These are phyloP conservation scores for Oldenlandia corymbosa DNA, from an alignment of 257 asterid genomes.

Conservation along the genomic window DNA sequence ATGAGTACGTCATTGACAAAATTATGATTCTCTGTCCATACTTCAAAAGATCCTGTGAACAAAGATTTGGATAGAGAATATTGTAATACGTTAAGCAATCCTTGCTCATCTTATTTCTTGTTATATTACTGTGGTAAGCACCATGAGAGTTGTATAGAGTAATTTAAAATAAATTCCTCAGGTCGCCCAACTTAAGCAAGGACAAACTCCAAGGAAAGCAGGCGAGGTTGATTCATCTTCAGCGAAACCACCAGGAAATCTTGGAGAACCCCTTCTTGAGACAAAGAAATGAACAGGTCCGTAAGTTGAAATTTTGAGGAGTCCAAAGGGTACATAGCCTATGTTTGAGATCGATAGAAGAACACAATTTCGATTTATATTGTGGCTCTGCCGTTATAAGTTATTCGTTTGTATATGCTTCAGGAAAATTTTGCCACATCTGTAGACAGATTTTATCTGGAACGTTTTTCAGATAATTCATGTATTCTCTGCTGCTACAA, in stretches of 20 bases:
- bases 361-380: background rate
- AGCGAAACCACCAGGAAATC: constrained; percentile 24
- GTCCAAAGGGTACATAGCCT: background rate
- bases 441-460: background rate
- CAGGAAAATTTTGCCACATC: background rate
- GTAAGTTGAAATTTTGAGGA: background rate
- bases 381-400: background rate
- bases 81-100: background rate
- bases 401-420: background rate
- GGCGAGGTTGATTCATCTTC: constrained; percentile 34
- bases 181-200: constrained; percentile 58
- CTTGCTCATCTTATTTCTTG: background rate
- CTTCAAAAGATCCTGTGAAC: background rate
- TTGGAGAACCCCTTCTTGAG: constrained; percentile 37
- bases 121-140: background rate
- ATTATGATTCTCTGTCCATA: background rate
- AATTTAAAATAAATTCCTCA: constrained; percentile 26
- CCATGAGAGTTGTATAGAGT: background rate
- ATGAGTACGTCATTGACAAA: background rate
- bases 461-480: background rate
- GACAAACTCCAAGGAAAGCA: constrained; percentile 41
- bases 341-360: constrained; percentile 10
- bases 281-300: constrained; percentile 21
- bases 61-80: background rate
- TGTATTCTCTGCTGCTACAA: background rate